These are phyloP conservation scores for Podaxis sp. DNA, from an alignment of 768 basidiomycete species.

Conservation along the genomic window DNA sequence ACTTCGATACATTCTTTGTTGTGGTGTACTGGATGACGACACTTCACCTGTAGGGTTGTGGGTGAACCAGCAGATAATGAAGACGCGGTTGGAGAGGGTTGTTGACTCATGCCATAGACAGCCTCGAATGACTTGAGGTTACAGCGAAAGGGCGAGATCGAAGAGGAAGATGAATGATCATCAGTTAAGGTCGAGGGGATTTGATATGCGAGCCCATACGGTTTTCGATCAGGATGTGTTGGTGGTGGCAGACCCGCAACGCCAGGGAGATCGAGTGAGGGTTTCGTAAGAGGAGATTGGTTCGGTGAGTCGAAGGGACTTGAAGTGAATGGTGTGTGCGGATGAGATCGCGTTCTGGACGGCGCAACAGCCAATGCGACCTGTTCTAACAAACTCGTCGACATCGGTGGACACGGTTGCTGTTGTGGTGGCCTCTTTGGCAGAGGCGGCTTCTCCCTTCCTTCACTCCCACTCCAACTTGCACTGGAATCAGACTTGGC, in stretches of 20 bases:
- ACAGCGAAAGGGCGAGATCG: neutral
- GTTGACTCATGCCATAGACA: constrained; percentile 16
- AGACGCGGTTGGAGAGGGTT: constrained; percentile 2
- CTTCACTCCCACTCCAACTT: constrained; percentile 2
- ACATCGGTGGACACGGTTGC: constrained; percentile 39
- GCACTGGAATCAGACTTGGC: constrained; percentile 8
- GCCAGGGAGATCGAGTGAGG: neutral
- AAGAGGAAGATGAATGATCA: neutral
- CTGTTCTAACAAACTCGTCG: constrained; percentile 45
- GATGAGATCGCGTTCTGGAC: constrained; percentile 8
- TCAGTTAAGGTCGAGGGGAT: neutral
- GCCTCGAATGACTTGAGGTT: constrained; percentile 25
- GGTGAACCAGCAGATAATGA: constrained; percentile 17
- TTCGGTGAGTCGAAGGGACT: constrained; percentile 24
- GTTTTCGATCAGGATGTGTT: constrained; percentile 55
- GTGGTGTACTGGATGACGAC: constrained; percentile 24
- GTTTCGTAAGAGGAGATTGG: neutral
- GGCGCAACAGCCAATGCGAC: constrained; percentile 38
- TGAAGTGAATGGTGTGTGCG: constrained; percentile 1
- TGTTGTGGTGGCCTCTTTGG: constrained; percentile 30
- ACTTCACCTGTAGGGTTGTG: constrained; percentile 13
- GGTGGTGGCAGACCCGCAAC: constrained; percentile 34
- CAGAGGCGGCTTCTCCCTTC: constrained; percentile 26
- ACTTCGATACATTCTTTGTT: constrained; percentile 46
- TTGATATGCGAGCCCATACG: constrained; percentile 15